A percentile compares a stretch with the other conserved stretches of the same genome.
Evolutionary conservation across 352 stramenopile species (phyloP).

Genomic region (Blastocystis hominis): DNA sequence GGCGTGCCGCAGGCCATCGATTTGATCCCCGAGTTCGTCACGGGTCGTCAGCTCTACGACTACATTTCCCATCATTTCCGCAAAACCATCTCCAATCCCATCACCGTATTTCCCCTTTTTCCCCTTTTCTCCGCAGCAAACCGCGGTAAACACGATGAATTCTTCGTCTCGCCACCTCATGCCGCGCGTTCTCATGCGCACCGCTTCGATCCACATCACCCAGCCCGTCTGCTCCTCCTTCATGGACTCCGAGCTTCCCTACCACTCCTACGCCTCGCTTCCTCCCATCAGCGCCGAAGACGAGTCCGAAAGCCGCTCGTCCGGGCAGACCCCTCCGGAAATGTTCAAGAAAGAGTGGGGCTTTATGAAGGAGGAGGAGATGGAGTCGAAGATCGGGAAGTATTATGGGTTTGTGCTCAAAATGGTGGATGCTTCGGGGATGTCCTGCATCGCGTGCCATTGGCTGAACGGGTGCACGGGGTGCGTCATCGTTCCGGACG

Average conservation of each 20-base stretch:
- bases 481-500: conserved; percentile 70
- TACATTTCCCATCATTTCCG: conserved; percentile 37
- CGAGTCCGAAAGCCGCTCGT: not conserved
- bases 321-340: not conserved
- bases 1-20: conserved; percentile 38
- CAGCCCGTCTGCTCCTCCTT: conserved; percentile 8
- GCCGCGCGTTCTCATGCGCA: not conserved
- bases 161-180: not conserved
- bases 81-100: conserved; percentile 23
- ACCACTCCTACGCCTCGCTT: not conserved
- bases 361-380: conserved; percentile 32
- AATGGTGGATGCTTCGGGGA: conserved; percentile 71
- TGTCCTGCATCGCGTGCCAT: conserved; percentile 75
- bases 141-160: conserved; percentile 38
- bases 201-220: not conserved
- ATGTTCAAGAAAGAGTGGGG: not conserved
- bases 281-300: not conserved
- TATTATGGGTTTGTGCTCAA: conserved; percentile 69
- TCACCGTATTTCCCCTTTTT: not conserved
- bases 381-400: not conserved
- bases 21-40: conserved; percentile 20
- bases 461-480: conserved; percentile 76
- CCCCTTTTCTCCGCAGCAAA: conserved; percentile 1
- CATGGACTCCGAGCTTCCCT: not conserved
- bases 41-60: conserved; percentile 13